phyloP scores from a whole-genome alignment of 129 eudicot genomes.

The Gnaphalium uliginosum region DNA sequence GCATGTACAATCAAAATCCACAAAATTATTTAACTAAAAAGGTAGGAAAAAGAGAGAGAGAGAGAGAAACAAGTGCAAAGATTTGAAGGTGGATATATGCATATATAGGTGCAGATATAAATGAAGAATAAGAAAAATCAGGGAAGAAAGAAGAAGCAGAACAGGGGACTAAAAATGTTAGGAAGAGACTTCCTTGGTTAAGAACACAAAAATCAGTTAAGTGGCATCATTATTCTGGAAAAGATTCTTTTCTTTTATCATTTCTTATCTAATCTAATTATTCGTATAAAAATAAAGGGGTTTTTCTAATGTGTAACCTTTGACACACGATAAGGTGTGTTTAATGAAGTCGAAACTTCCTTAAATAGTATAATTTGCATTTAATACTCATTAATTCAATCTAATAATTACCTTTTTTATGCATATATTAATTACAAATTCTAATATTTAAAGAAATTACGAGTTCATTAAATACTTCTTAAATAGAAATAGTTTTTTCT shows the following conservation, averaged over 20 bases:
- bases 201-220: background rate
- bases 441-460: no score
- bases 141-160: background rate
- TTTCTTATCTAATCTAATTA: slow-evolving; percentile 16
- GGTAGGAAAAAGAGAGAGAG: background rate
- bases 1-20: slow-evolving; percentile 34
- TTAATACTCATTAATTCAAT: no score
- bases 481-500: background rate
- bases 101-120: background rate
- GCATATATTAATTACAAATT: no score
- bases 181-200: slow-evolving; percentile 4
- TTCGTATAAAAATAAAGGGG: no score
- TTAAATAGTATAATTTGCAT: no score
- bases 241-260: slow-evolving; percentile 12
- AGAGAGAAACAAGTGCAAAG: slow-evolving; percentile 7
- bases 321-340: no score
- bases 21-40: background rate
- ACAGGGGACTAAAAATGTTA: background rate
- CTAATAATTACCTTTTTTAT: no score
- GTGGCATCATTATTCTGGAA: background rate
- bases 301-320: no score
- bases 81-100: background rate
- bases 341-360: no score
- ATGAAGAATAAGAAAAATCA: background rate
- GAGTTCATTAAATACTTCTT: no score